Percentiles rank a stretch among this genome's conserved stretches.
phyloP scores from a whole-genome alignment of 179 eudicot species.

The Spinacia oleracea region DNA sequence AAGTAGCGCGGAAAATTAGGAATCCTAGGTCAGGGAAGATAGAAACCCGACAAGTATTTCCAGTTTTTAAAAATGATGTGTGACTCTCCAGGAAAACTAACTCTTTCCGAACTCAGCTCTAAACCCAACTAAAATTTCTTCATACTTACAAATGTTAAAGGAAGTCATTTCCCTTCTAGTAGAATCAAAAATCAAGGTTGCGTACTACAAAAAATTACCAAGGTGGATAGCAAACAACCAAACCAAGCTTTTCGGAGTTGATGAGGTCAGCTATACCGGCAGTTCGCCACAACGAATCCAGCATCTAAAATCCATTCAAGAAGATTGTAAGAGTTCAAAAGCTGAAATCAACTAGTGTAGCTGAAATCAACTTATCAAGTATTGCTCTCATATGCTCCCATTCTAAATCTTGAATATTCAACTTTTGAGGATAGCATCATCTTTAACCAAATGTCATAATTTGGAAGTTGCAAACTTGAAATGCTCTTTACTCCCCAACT shows the following conservation, averaged over 20 bases:
- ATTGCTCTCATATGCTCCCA: neutral
- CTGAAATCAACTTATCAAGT: neutral
- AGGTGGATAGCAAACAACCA: neutral
- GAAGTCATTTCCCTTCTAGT: neutral
- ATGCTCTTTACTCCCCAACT: neutral
- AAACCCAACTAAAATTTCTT: neutral
- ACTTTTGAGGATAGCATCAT: neutral
- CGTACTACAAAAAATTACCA: neutral
- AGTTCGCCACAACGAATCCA: neutral
- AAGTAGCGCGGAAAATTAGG: neutral
- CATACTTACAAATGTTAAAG: neutral
- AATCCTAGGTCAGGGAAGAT: neutral
- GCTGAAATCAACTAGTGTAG: too few species aligned
- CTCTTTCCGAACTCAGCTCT: neutral
- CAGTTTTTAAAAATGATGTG: neutral
- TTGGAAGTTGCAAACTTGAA: neutral
- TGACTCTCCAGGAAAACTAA: neutral
- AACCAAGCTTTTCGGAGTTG: neutral
- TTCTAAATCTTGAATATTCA: neutral
- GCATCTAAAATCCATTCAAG: neutral
- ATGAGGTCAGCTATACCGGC: neutral
- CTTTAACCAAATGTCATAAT: neutral
- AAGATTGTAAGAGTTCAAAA: constrained; percentile 2
- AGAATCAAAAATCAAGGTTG: neutral
- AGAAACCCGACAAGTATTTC: neutral